Conservation (phyloP, 768 basidiomycete genomes). For the Boletus eberwhitei region DNA sequence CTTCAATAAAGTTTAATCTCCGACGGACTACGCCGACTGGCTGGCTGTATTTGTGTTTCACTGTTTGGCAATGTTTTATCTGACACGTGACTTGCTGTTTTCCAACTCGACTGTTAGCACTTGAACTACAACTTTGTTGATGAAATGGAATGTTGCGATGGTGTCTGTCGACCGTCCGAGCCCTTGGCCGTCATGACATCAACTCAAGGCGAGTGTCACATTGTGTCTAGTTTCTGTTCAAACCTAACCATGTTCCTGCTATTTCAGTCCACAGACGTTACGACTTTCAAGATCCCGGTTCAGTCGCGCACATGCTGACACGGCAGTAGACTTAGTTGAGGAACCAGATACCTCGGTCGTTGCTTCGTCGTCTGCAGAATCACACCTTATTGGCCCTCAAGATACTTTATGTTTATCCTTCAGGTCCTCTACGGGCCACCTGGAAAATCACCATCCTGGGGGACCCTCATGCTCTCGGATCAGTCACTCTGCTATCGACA, state of each 20-base stretch:
- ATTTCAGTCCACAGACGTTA: neutral
- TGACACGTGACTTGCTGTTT: slow-evolving; percentile 8
- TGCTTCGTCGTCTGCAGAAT: neutral
- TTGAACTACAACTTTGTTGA: neutral
- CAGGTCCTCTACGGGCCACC: neutral
- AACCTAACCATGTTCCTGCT: neutral
- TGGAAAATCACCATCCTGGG: neutral
- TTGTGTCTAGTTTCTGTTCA: neutral
- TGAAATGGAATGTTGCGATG: slow-evolving; percentile 87
- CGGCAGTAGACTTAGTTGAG: neutral
- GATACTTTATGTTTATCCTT: neutral
- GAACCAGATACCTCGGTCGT: neutral
- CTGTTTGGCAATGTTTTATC: neutral
- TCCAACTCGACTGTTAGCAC: neutral
- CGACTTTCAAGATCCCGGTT: slow-evolving; percentile 2
- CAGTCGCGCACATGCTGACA: neutral
- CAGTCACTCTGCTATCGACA: slow-evolving; percentile 9
- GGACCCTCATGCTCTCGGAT: neutral
- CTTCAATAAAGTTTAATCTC: slow-evolving; percentile 27
- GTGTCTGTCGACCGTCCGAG: slow-evolving; percentile 51
- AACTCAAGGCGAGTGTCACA: slow-evolving; percentile 20
- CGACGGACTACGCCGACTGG: slow-evolving; percentile 17
- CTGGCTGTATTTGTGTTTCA: neutral
- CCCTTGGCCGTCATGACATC: slow-evolving; percentile 36
- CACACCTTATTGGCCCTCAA: neutral